Evolutionary conservation across 2,329 filamentous ascomycete species (phyloP).

Genomic region (Colletotrichum acutatum): DNA sequence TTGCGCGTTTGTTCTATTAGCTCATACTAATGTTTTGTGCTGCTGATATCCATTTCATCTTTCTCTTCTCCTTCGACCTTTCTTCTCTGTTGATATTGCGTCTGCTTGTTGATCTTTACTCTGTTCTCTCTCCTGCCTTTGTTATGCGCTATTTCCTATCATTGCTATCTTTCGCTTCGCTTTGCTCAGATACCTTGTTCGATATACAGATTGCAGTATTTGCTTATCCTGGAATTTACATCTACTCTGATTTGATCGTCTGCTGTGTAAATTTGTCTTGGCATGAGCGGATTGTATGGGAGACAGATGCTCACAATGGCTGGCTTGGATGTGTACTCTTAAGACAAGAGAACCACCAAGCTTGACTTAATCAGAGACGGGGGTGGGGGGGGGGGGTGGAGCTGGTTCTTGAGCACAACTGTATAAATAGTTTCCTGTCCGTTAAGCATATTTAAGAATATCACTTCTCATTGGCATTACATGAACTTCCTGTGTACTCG

Average conservation of each 20-base stretch:
- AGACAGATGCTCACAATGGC: not conserved
- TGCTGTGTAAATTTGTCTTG: slow-evolving; percentile 17
- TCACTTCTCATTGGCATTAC: slow-evolving; percentile 23
- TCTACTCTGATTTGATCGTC: slow-evolving; percentile 18
- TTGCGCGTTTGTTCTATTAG: slow-evolving; percentile 53
- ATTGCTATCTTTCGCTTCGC: slow-evolving; percentile 36
- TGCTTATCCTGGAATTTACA: slow-evolving; percentile 28
- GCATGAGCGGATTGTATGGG: not conserved
- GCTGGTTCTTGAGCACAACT: slow-evolving; percentile 22
- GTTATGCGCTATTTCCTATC: not conserved
- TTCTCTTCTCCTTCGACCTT: slow-evolving; percentile 50
- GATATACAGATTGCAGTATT: slow-evolving; percentile 57
- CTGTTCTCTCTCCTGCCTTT: slow-evolving; percentile 36
- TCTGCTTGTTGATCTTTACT: slow-evolving; percentile 45
- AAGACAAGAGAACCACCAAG: not conserved
- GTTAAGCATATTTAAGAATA: slow-evolving; percentile 21
- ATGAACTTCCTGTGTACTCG: not conserved
- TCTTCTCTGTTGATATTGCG: slow-evolving; percentile 39
- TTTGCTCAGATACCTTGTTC: slow-evolving; percentile 68
- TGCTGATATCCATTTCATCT: slow-evolving; percentile 52
- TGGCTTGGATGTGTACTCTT: not conserved
- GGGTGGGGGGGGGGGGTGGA: not conserved
- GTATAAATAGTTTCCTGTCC: slow-evolving; percentile 33
- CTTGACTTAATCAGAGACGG: not conserved
- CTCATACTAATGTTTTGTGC: slow-evolving; percentile 53